phyloP scores from a whole-genome alignment of 129 eudicot genomes.

The Flaveria robusta region DNA sequence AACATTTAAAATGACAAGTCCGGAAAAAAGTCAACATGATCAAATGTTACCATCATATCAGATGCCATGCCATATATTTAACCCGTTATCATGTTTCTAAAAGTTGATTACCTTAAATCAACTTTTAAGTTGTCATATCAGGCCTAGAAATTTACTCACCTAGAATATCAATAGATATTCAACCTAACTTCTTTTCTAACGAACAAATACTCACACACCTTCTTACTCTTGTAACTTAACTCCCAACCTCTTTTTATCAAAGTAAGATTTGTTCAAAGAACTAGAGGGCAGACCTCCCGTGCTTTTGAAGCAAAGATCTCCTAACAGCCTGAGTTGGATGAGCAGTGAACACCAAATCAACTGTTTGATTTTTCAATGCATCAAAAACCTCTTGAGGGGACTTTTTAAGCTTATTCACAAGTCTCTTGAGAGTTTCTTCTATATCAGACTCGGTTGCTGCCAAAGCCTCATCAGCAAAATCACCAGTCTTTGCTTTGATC shows the following conservation, averaged over 20 bases:
- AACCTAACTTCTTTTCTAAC: not conserved
- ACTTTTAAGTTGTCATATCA: not conserved
- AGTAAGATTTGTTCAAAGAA: not conserved
- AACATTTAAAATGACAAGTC: not conserved
- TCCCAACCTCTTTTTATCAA: not conserved
- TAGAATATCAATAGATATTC: not conserved
- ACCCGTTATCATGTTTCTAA: not conserved
- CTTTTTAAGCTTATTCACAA: constrained; percentile 73
- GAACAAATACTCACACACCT: not conserved
- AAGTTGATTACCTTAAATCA: not conserved
- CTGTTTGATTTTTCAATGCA: constrained; percentile 88
- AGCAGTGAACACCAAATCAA: constrained; percentile 90
- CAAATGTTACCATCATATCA: not conserved
- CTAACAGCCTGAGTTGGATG: constrained; percentile 96
- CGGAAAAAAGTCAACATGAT: not conserved
- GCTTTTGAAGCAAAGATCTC: constrained; percentile 97
- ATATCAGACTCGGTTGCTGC: constrained; percentile 96
- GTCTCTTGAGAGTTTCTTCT: constrained; percentile 87
- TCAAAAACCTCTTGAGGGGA: constrained; percentile 89
- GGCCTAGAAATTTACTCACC: not conserved
- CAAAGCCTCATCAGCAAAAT: constrained; percentile 69
- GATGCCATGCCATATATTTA: not conserved
- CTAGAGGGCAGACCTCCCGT: constrained; percentile 66
- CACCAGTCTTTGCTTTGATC: constrained; percentile 76
- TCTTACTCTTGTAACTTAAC: not conserved